These are phyloP conservation scores for Inga leiocalycina DNA, from an alignment of 306 rosid species.

Conservation along the genomic window DNA sequence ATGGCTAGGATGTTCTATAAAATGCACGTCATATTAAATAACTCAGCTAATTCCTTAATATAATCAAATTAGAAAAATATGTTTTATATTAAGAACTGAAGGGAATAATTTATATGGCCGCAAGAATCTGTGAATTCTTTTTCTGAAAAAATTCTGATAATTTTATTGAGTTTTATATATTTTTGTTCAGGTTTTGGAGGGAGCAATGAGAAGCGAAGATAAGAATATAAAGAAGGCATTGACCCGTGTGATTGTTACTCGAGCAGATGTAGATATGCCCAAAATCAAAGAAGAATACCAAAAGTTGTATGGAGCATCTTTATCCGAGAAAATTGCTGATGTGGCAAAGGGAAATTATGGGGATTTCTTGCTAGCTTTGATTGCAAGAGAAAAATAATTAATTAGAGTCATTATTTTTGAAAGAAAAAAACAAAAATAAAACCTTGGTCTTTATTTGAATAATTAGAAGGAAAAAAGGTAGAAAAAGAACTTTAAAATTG, in stretches of 20 bases:
- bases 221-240: slow-evolving; percentile 64
- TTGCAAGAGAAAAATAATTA: slow-evolving; percentile 51
- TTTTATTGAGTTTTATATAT: background rate
- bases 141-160: background rate
- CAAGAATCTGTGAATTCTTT: too few relatives aligned
- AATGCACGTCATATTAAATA: too few relatives aligned
- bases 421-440: too few relatives aligned
- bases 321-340: slow-evolving; percentile 63
- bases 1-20: too few relatives aligned
- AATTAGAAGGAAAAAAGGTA: too few relatives aligned
- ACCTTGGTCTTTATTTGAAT: too few relatives aligned
- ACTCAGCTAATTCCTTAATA: too few relatives aligned
- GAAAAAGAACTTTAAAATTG: too few relatives aligned
- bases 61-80: too few relatives aligned
- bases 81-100: rapidly evolving
- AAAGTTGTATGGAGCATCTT: slow-evolving; percentile 50
- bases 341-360: slow-evolving; percentile 71
- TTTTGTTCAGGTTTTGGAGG: slow-evolving; percentile 53
- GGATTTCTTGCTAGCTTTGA: slow-evolving; percentile 80
- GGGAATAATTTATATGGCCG: too few relatives aligned
- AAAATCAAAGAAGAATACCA: slow-evolving; percentile 61
- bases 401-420: too few relatives aligned
- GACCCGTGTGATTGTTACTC: slow-evolving; percentile 73
- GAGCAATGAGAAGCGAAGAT: slow-evolving; percentile 56
- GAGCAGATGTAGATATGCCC: slow-evolving; percentile 75